Base-by-base conservation (phyloP, 495 filamentous ascomycete genomes). In the Polyplosphaeria fusca region DNA sequence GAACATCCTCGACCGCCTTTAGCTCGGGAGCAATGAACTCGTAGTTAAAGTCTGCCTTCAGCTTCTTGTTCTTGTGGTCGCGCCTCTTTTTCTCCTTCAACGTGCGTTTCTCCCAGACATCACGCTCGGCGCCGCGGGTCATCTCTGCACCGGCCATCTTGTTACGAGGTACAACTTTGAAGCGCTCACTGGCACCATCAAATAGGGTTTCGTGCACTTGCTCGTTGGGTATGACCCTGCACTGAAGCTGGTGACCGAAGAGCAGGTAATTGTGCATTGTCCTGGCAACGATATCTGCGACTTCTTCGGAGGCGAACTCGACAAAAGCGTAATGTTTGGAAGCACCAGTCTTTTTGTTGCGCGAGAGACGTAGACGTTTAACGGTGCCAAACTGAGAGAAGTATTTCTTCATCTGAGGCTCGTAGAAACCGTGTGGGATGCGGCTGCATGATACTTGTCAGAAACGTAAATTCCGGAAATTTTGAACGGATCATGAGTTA, bases 181-280 rank as follows among this genome's bases (percentile, higher is more conserved):
- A 96, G 42, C 89, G 85, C 60, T 81, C 84, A 70, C 91, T 91
- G 54, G 87, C 86, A 28, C 90, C 91, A 73, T 90, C 87, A 79
- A 87, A 97, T 52, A 97, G 71, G 43, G 86, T 76, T 23, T 82
- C 80, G 69, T 93, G 87, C 30, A 95, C 76, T 64, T 93, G 84
- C 55, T 86, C 87, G 19, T 77, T 68, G 1, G 88, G 81, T 5
- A 97, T 80, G 26, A 80, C 72, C 70, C 89, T 87, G 72, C 88
- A 91, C 68, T 92, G 88, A 55, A 98, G 74, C 60, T 97, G 86
- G 68, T 94, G 91, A 9, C 88, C 86, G 71, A 93, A 96, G 66
- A 98, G 79, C 14, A 97, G 85, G 69, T 98, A 98, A 74, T 93
- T 96, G 74, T 97, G 81, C 94, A 97, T 98, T 2, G 93, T 96